Conservation (phyloP, 1,139 yeast species). For the Candida sojae region DNA sequence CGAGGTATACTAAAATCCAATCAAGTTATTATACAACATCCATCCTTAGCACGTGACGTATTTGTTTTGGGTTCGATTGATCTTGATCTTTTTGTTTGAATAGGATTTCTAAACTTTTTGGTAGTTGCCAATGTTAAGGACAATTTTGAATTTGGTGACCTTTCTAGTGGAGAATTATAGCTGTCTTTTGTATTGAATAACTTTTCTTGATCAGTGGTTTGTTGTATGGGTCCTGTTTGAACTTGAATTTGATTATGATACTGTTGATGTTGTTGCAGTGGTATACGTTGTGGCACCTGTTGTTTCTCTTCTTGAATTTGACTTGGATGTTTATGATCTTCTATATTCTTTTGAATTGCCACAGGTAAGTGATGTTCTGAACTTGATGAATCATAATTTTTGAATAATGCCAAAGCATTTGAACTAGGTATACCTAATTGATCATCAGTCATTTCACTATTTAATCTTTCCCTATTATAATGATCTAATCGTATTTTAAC, state of each 20-base stretch:
- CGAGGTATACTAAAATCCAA: neutral
- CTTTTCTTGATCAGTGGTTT: neutral
- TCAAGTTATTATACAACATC: conserved; percentile 3
- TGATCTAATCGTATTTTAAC: conserved; percentile 1
- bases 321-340: neutral
- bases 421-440: neutral
- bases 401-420: neutral
- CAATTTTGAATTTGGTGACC: neutral
- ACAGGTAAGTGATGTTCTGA: neutral
- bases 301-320: too few relatives aligned
- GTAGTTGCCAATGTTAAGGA: neutral
- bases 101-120: neutral
- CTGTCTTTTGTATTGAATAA: neutral
- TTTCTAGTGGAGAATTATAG: neutral
- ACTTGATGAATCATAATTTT: neutral
- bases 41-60: neutral
- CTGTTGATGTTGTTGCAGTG: neutral
- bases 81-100: neutral
- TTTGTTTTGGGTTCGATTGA: neutral
- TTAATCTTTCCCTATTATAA: neutral
- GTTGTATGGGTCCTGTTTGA: neutral
- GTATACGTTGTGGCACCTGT: neutral
- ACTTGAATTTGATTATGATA: too few relatives aligned
- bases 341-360: neutral
- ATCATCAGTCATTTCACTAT: neutral